A percentile compares a stretch with the other conserved stretches of the same genome.
Conservation (phyloP, 169 alveolate genomes). For the Babesia bovis region DNA sequence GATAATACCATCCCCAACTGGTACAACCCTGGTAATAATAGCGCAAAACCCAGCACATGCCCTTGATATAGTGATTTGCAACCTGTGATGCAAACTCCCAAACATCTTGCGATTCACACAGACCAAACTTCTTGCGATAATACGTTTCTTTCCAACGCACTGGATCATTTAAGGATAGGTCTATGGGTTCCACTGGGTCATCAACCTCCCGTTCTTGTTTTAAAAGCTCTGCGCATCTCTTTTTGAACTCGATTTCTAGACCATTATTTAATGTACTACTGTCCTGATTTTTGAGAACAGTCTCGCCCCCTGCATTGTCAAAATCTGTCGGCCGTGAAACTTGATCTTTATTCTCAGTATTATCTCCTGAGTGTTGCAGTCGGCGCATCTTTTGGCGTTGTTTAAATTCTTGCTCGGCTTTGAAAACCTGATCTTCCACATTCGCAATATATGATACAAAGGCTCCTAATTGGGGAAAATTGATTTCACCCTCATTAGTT, state of each 20-base stretch:
- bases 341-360: not conserved
- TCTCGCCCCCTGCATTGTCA: not conserved
- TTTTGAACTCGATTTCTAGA: constrained; percentile 25
- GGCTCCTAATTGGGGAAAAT: constrained; percentile 74
- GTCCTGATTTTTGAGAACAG: not conserved
- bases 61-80: constrained; percentile 88
- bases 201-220: constrained; percentile 31
- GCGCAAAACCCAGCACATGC: constrained; percentile 93
- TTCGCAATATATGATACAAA: constrained; percentile 79
- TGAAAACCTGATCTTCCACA: constrained; percentile 85
- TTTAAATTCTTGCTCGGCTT: constrained; percentile 80
- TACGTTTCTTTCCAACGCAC: constrained; percentile 58
- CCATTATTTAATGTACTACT: not conserved
- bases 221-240: constrained; percentile 30
- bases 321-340: not conserved
- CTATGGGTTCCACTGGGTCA: constrained; percentile 63
- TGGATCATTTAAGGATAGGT: constrained; percentile 60
- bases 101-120: constrained; percentile 24
- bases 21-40: constrained; percentile 92
- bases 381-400: constrained; percentile 75
- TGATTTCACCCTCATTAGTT: constrained; percentile 86
- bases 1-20: constrained; percentile 98
- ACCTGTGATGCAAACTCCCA: constrained; percentile 50
- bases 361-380: constrained; percentile 40
- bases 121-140: constrained; percentile 51